Percentiles rank a stretch among this genome's conserved stretches.
These are phyloP conservation scores for Hygrophorus pudorinus DNA, from an alignment of 768 basidiomycete genomes.

Conservation along the genomic window DNA sequence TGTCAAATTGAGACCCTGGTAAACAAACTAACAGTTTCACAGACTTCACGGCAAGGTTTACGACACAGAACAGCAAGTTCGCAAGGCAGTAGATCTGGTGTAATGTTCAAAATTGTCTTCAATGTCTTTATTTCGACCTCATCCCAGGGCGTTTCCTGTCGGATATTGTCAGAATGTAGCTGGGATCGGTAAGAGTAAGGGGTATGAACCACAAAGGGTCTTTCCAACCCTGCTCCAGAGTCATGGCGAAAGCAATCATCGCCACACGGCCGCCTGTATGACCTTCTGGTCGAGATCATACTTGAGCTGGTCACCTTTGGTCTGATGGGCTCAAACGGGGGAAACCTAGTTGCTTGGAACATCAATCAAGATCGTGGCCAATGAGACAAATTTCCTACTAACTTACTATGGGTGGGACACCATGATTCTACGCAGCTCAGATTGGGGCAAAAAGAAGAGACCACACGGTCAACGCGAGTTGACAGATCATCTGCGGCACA, in stretches of 20 bases:
- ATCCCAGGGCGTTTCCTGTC: slow-evolving; percentile 20
- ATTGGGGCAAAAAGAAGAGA: slow-evolving; percentile 34
- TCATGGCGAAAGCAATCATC: slow-evolving; percentile 14
- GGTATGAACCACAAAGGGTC: slow-evolving; percentile 5
- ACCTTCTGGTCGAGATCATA: background rate
- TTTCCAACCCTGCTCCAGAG: slow-evolving; percentile 3
- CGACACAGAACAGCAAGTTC: slow-evolving; percentile 37
- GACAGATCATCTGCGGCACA: slow-evolving; percentile 20
- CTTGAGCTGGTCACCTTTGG: slow-evolving; percentile 11
- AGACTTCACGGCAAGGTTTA: slow-evolving; percentile 38
- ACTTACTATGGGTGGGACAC: slow-evolving; percentile 30
- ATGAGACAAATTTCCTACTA: background rate
- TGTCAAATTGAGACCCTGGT: too few species aligned
- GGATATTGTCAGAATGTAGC: background rate
- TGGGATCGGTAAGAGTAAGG: slow-evolving; percentile 1
- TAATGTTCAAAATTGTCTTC: slow-evolving; percentile 26
- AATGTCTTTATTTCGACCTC: slow-evolving; percentile 18
- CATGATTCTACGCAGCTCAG: slow-evolving; percentile 30
- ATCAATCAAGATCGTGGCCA: slow-evolving; percentile 1
- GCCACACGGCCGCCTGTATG: slow-evolving; percentile 7
- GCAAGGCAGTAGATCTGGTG: slow-evolving; percentile 40
- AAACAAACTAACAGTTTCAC: background rate
- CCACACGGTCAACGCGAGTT: slow-evolving; percentile 20
- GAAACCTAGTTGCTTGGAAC: slow-evolving; percentile 7
- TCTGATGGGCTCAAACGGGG: slow-evolving; percentile 3